phyloP scores from a whole-genome alignment of 1,284 basidiomycete genomes.

The Irpex rosettiformis region DNA sequence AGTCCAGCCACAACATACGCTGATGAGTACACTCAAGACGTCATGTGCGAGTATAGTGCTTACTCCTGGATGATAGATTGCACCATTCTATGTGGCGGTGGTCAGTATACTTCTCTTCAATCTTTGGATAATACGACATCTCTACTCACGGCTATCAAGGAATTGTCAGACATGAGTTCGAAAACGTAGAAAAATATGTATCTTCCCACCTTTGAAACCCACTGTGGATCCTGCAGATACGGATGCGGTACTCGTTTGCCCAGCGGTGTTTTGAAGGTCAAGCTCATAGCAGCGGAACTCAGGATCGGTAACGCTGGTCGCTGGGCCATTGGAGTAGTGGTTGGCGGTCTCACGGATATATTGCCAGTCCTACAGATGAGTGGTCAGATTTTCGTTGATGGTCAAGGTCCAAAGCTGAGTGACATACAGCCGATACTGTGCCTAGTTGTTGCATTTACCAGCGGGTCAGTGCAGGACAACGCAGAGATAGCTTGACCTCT shows the following conservation, averaged over 20 bases:
- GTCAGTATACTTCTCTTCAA: not conserved
- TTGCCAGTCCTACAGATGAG: constrained; percentile 31
- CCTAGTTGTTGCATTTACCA: not conserved
- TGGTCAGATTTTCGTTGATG: not conserved
- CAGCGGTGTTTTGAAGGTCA: constrained; percentile 32
- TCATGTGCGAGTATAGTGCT: constrained; percentile 10
- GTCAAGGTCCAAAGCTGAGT: not conserved
- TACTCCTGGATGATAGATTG: constrained; percentile 37
- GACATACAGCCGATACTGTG: not conserved
- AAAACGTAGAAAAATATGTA: constrained; percentile 23
- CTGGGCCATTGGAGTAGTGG: constrained; percentile 39
- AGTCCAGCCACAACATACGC: not conserved
- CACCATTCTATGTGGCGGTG: constrained; percentile 16
- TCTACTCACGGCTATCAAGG: constrained; percentile 10
- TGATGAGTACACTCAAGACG: not conserved
- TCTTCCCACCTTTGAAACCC: constrained; percentile 23
- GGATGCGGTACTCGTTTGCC: constrained; percentile 36
- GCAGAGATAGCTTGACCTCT: not conserved
- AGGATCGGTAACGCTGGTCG: constrained; percentile 39
- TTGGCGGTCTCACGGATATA: constrained; percentile 43
- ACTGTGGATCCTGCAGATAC: constrained; percentile 31
- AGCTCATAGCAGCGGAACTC: constrained; percentile 46
- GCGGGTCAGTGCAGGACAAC: not conserved
- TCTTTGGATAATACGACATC: not conserved
- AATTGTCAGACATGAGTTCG: not conserved